Percentiles rank a stretch among this genome's conserved stretches.
Evolutionary conservation across 805 yeast genomes (phyloP).

Genomic region (Zygotorulaspora danielsina): DNA sequence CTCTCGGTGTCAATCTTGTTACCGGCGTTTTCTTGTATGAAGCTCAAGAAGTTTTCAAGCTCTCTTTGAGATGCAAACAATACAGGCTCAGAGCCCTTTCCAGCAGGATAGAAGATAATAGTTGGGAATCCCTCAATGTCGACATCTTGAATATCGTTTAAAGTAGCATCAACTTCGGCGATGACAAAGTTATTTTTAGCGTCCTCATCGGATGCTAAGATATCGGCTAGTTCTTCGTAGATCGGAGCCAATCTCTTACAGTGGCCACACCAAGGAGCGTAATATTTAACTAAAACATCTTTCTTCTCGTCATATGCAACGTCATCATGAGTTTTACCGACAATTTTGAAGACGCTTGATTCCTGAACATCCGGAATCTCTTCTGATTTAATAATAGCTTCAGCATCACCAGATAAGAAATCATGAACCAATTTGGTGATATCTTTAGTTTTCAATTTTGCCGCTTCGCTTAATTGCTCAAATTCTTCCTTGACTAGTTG

Average conservation of each 20-base stretch:
- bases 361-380: conserved; percentile 81
- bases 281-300: conserved; percentile 83
- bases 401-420: conserved; percentile 59
- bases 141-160: conserved; percentile 74
- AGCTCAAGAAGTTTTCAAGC: conserved; percentile 61
- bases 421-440: conserved; percentile 60
- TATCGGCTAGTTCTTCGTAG: conserved; percentile 79
- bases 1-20: conserved; percentile 54
- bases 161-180: conserved; percentile 86
- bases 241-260: conserved; percentile 87
- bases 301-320: conserved; percentile 53
- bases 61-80: conserved; percentile 69
- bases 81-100: conserved; percentile 62
- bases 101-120: conserved; percentile 84
- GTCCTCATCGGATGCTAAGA: conserved; percentile 50
- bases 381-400: conserved; percentile 78
- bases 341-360: conserved; percentile 67
- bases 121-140: conserved; percentile 91
- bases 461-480: conserved; percentile 21
- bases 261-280: conserved; percentile 98
- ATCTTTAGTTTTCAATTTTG: conserved; percentile 46
- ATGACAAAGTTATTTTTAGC: conserved; percentile 56
- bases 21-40: conserved; percentile 67
- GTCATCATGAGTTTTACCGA: conserved; percentile 76
- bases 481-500: conserved; percentile 44